Evolutionary conservation across 768 basidiomycete genomes (phyloP).

Genomic region (Lepiota venenata): DNA sequence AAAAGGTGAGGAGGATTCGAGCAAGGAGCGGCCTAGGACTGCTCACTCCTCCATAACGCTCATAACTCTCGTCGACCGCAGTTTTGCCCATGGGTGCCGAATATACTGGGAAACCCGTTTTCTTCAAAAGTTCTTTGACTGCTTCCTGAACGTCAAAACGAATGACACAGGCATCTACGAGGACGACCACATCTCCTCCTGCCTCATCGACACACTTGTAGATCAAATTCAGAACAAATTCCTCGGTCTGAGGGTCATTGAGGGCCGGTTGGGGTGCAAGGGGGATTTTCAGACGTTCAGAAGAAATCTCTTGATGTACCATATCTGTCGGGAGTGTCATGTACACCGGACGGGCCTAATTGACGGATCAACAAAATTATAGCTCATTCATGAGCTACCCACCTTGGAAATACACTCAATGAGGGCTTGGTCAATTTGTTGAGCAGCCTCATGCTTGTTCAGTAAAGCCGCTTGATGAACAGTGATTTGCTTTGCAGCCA

Average conservation of each 20-base stretch:
- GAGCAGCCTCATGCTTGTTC: slow-evolving; percentile 49
- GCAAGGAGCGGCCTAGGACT: slow-evolving; percentile 1
- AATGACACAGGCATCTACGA: slow-evolving; percentile 79
- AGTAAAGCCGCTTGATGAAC: slow-evolving; percentile 60
- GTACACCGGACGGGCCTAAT: slow-evolving; percentile 82
- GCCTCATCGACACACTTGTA: slow-evolving; percentile 59
- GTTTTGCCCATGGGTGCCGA: slow-evolving; percentile 83
- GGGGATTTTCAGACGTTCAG: slow-evolving; percentile 58
- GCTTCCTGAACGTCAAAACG: slow-evolving; percentile 68
- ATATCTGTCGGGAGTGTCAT: slow-evolving; percentile 84
- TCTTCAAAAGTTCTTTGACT: slow-evolving; percentile 55
- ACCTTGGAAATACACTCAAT: slow-evolving; percentile 62
- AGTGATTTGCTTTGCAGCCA: slow-evolving; percentile 74
- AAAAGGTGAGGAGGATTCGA: neutral
- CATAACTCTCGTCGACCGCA: slow-evolving; percentile 63
- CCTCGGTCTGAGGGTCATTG: slow-evolving; percentile 58
- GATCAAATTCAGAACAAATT: slow-evolving; percentile 74
- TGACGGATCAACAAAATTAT: neutral
- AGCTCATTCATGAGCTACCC: slow-evolving; percentile 11
- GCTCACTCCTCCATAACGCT: slow-evolving; percentile 78
- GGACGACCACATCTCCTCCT: slow-evolving; percentile 65
- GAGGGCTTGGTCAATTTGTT: slow-evolving; percentile 78
- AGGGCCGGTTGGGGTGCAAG: slow-evolving; percentile 44
- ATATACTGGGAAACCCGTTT: slow-evolving; percentile 72
- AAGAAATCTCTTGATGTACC: slow-evolving; percentile 62